These are phyloP conservation scores for Blastobotrys capitulatus DNA, from an alignment of 1,139 yeast species.

Conservation along the genomic window DNA sequence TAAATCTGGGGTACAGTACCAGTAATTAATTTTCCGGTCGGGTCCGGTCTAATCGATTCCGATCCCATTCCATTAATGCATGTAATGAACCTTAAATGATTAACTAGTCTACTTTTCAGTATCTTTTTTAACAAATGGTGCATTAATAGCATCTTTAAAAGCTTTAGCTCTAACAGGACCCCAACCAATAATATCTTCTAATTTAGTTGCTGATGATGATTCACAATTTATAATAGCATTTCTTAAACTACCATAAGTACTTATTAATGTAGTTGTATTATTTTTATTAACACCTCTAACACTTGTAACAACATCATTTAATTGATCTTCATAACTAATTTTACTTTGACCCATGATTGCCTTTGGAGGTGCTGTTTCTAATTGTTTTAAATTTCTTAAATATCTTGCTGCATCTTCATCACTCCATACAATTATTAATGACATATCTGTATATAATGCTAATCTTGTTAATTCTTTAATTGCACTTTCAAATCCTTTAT, in stretches of 20 bases:
- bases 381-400: slow-evolving; percentile 36
- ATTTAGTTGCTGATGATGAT: slow-evolving; percentile 29
- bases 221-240: slow-evolving; percentile 40
- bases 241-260: slow-evolving; percentile 48
- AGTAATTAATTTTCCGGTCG: too few species aligned
- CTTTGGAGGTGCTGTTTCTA: slow-evolving; percentile 31
- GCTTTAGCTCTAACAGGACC: slow-evolving; percentile 49
- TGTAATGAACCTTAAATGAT: too few species aligned
- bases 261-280: slow-evolving; percentile 50
- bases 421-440: slow-evolving; percentile 74
- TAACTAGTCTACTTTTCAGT: too few species aligned
- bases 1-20: too few species aligned
- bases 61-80: too few species aligned
- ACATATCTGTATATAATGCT: slow-evolving; percentile 61
- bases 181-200: slow-evolving; percentile 44
- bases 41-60: too few species aligned
- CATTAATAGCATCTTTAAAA: slow-evolving; percentile 42
- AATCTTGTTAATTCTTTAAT: slow-evolving; percentile 55
- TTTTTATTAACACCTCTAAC: slow-evolving; percentile 53
- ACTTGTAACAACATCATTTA: slow-evolving; percentile 47
- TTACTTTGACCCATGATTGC: slow-evolving; percentile 42
- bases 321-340: slow-evolving; percentile 45
- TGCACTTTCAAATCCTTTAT: slow-evolving; percentile 51
- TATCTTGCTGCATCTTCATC: slow-evolving; percentile 85
- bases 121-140: slow-evolving; percentile 54